Evolutionary conservation across 495 filamentous ascomycete species (phyloP), one percentile per base, ranked within the genome.

Genomic region (Podospora conica): DNA sequence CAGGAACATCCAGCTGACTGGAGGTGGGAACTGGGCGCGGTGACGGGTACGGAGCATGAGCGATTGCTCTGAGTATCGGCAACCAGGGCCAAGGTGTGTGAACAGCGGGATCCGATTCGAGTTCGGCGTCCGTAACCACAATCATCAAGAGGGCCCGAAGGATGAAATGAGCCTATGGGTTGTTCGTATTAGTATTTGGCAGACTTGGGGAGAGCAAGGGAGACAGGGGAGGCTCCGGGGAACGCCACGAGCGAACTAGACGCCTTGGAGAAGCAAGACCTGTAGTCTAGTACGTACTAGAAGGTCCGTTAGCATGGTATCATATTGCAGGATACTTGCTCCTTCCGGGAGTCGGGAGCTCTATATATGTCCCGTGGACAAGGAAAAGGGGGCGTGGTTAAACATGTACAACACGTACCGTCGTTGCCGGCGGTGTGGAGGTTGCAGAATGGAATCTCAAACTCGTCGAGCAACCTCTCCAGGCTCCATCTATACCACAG

Each of bases 141-240:
- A 72, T 65, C 68, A 70, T 70, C 22, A 72, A 53, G 21, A 72
- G 54, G 27, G 60, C 66, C 54, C 66, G 63, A 10, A 72, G 60
- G 23, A 53, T 33, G 59, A 68, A 70, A 63, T 66, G 60, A 21
- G 65, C 40, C 40, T 48, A 11, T n/a, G 40, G 40, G 40, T n/a
- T 8, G 18, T 48, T 48, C 25, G 18, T 8, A 11, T 48, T n/a
- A 48, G 40, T n/a, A n/a, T 33, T 33, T 33, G 31, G 11, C 3
- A 15, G 3, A 15, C 15, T 48, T 31, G 1, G 9, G 29, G 29
- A 11, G 29, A 10, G 10, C 10, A 29, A 10, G 29, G 29, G 29
- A 2, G 29, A 31, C 3, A 11, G 10, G 0, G 15, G 31, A 12
- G 6, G 31, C 12, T 15, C 31, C 9, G 33, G 33, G 15, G 33